Percentiles rank a stretch among this genome's conserved stretches.
Conservation (phyloP, 192 early-diverging fungal genomes). For the Coemansia sp. region DNA sequence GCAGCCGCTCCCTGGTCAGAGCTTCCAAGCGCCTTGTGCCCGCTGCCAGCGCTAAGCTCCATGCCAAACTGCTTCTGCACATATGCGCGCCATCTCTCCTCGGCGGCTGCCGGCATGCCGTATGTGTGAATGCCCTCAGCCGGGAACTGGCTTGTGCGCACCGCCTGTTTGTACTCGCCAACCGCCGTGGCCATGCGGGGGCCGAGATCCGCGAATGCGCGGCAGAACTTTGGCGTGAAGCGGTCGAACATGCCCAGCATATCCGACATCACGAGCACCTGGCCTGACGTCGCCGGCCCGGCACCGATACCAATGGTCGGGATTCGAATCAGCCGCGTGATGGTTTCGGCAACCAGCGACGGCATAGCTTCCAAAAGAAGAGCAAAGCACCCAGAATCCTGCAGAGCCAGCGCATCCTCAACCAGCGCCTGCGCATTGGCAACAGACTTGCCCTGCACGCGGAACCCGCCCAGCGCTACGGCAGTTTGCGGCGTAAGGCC, state of each 20-base stretch:
- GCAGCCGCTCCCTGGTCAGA: neutral
- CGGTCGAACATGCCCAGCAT: slow-evolving; percentile 90
- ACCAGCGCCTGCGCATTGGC: slow-evolving; percentile 72
- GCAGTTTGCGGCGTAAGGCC: slow-evolving; percentile 95
- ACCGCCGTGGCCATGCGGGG: slow-evolving; percentile 72
- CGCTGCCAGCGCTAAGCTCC: slow-evolving; percentile 16
- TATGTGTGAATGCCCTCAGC: slow-evolving; percentile 73
- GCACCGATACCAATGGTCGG: slow-evolving; percentile 99
- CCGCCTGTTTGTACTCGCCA: slow-evolving; percentile 71
- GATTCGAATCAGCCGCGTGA: slow-evolving; percentile 73
- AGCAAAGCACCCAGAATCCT: slow-evolving; percentile 87
- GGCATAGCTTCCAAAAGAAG: slow-evolving; percentile 94
- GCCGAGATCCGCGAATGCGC: slow-evolving; percentile 78
- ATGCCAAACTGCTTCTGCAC: slow-evolving; percentile 43
- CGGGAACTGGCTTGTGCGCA: slow-evolving; percentile 76
- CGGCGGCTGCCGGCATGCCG: slow-evolving; percentile 41
- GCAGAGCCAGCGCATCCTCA: slow-evolving; percentile 85
- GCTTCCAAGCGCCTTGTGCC: neutral
- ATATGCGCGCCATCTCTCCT: slow-evolving; percentile 41
- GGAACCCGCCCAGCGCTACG: slow-evolving; percentile 83
- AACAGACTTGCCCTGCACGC: slow-evolving; percentile 87
- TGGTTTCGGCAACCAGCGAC: slow-evolving; percentile 78
- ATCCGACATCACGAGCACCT: slow-evolving; percentile 92
- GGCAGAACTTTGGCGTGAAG: slow-evolving; percentile 92
- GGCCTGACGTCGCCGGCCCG: slow-evolving; percentile 81